Base-by-base conservation (phyloP, 140 eudicot genomes). In the Bidens hawaiensis region DNA sequence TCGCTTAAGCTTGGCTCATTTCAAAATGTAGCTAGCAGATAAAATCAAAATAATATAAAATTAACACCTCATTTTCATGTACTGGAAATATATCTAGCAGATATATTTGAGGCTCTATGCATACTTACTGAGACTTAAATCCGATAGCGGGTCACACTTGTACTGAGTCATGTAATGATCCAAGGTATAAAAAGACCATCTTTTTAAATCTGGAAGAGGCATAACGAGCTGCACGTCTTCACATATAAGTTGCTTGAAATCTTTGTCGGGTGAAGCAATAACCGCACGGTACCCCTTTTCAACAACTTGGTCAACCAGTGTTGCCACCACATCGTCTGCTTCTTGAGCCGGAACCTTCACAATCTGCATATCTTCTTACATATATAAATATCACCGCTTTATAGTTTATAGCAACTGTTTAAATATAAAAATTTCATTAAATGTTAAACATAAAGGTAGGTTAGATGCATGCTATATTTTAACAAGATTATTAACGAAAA, bases 301-400 rank as follows among this genome's bases (percentile, higher is more conserved):
- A 33, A 86, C 15, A 51, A 75, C 95, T 77, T 90, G 90, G 50
- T 68, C 83, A 21, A 82, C 88, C 33, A 90, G 94, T 4, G 95
- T 84, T n/a, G 97, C 97, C 23, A 90, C 83, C 47, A 87, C 94
- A 71, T 90, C 94, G 61, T 90, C 97, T 18, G 97, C 97, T 71
- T 90, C 97, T 27, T 78, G 76, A 38, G 72, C 83, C 31, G 72
- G 86, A 75, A 86, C 53, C 74, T 84, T 86, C 55, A 90, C 81
- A 45, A 90, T 88, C 97, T 90, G 90, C 75, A 48, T 50, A 31
- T 63, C 31, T 17, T 49, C 41, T n/a, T 21, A 33, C 16, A 31
- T 65, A 31, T 17, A 28, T 65, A 34, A 58, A 9, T 12, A 54
- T 30, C 23, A 59, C 60, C 9, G 26, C 60, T 34, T n/a, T n/a